These are phyloP conservation scores for Jimgerdemannia flammicorona DNA, from an alignment of 192 early-diverging fungal species.

Conservation along the genomic window DNA sequence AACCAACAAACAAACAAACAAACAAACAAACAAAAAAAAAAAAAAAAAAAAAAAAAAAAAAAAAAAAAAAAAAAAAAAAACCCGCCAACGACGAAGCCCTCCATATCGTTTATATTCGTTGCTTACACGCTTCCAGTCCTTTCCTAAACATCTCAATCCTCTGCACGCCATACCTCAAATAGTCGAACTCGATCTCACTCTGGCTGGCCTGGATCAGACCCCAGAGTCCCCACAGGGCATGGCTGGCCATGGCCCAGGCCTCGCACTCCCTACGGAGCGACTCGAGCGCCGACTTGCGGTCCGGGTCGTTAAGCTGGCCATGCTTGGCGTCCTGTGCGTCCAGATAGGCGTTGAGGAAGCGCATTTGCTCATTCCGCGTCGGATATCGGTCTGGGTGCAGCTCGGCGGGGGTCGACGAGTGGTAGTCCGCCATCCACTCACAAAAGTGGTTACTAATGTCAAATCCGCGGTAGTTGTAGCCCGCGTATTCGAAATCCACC, in stretches of 20 bases:
- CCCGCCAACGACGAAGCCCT: too few relatives aligned
- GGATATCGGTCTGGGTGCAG: conserved; percentile 51
- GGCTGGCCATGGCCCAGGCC: conserved; percentile 44
- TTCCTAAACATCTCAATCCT: conserved; percentile 44
- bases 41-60: too few relatives aligned
- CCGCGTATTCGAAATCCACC: conserved; percentile 82
- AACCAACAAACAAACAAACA: too few relatives aligned
- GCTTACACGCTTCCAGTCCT: conserved; percentile 15
- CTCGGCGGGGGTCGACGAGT: conserved; percentile 38
- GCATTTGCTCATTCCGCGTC: conserved; percentile 44
- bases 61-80: too few relatives aligned
- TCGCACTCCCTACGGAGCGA: conserved; percentile 37
- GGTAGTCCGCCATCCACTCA: conserved; percentile 85
- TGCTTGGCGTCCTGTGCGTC: conserved; percentile 1
- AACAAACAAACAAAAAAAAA: too few relatives aligned
- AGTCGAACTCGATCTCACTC: conserved; percentile 79
- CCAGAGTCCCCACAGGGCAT: conserved; percentile 80
- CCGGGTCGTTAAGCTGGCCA: background rate
- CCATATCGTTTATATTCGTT: background rate
- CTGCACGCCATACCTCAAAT: conserved; percentile 61
- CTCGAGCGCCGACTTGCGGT: conserved; percentile 27
- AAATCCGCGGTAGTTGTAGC: conserved; percentile 73
- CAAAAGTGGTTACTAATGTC: conserved; percentile 86
- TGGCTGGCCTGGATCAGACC: conserved; percentile 70
- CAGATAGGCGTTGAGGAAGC: conserved; percentile 66